Evolutionary conservation across 1,284 basidiomycete genomes (phyloP), one percentile per base, ranked within the genome.

Genomic region (Meripilus lineatus): DNA sequence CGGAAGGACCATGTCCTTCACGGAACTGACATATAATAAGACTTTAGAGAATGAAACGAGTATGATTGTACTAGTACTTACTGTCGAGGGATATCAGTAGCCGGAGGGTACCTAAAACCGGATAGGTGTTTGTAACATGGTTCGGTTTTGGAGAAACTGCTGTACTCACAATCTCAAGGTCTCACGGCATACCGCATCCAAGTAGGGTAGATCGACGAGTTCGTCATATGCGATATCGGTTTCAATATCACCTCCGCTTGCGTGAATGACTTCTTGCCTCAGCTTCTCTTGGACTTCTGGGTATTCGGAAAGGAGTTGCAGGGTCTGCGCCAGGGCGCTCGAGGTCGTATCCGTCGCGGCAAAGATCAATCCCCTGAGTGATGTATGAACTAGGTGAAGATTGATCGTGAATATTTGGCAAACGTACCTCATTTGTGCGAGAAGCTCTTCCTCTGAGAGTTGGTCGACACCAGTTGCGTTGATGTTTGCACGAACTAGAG

Each of bases 1-100:
- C 55, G 57, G 46, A 45, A 61, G 38, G 40, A 53, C 40, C 23
- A 49, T 43, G 45, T 50, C 40, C 47, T 5, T 50, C 13, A 26
- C 44, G 1, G 50, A 4, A 53, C 67, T 44, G 13, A 8, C n/a
- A 30, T 10, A 10, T 30, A 10, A 10, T 54, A n/a, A 40, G 37
- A 4, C 44, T 43, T 10, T 6, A n/a, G 4, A 22, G 10, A 17
- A 2, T 15, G n/a, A 13, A 35, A 25, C 20, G 18, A 28, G 18
- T 15, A 21, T 10, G 15, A 26, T 22, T 14, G 15, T 40, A 11
- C 10, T 30, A 30, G 15, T 17, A 33, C 47, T 18, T 39, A 49
- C 47, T 45, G 44, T 33, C 47, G 44, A 15, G 15, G 39, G 24
- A 49, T 32, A n/a, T 39, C 26, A 7, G 28, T 17, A 18, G 46